Evolutionary conservation across 192 early-diverging fungal species (phyloP).

Genomic region (Bifiguratus adelaidae): DNA sequence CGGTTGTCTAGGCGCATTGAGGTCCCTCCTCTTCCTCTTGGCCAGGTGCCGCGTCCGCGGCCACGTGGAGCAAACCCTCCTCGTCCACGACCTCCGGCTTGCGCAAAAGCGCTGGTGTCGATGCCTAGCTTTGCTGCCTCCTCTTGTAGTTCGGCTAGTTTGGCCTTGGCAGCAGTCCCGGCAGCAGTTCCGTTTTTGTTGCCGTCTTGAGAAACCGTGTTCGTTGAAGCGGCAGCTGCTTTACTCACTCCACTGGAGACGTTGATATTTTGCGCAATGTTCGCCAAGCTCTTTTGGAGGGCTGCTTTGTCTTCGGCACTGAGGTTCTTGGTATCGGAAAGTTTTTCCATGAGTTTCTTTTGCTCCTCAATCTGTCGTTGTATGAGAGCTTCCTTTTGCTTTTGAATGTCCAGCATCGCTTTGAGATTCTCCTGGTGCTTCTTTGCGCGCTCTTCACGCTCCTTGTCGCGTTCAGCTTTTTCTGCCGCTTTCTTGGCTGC

Average conservation of each 20-base stretch:
- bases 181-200: slow-evolving; percentile 50
- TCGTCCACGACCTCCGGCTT: slow-evolving; percentile 34
- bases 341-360: slow-evolving; percentile 44
- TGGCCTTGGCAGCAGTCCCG: slow-evolving; percentile 52
- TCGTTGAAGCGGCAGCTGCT: slow-evolving; percentile 8
- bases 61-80: slow-evolving; percentile 28
- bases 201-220: slow-evolving; percentile 26
- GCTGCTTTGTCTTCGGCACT: slow-evolving; percentile 31
- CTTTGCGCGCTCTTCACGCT: slow-evolving; percentile 32
- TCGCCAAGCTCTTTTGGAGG: slow-evolving; percentile 31
- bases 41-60: slow-evolving; percentile 29
- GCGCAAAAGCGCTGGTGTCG: slow-evolving; percentile 10
- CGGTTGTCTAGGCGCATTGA: slow-evolving; percentile 55
- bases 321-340: slow-evolving; percentile 38
- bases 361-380: slow-evolving; percentile 53
- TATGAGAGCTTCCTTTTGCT: slow-evolving; percentile 44
- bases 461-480: slow-evolving; percentile 26
- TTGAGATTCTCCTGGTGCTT: slow-evolving; percentile 39
- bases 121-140: slow-evolving; percentile 19
- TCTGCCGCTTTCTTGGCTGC: slow-evolving; percentile 1
- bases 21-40: slow-evolving; percentile 19
- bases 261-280: neutral
- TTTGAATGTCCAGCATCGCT: slow-evolving; percentile 37
- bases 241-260: slow-evolving; percentile 1
- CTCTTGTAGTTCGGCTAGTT: neutral